phyloP scores from a whole-genome alignment of 257 asterid species.

The Paraleonurus japonicus region DNA sequence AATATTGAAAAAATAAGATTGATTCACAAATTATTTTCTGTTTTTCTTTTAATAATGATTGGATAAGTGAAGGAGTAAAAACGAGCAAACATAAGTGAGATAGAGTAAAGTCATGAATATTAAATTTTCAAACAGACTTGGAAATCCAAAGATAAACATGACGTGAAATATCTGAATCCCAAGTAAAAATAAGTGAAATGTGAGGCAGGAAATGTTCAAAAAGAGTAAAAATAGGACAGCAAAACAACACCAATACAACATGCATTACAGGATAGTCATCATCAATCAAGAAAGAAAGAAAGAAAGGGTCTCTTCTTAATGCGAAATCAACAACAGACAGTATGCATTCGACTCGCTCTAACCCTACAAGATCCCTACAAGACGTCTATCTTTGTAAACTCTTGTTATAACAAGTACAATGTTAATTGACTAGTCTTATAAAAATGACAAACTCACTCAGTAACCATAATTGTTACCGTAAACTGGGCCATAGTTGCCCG shows the following conservation, averaged over 20 bases:
- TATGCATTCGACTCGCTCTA: not conserved
- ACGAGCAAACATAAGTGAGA: no score
- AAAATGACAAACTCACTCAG: slow-evolving; percentile 28
- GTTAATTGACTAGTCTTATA: slow-evolving; percentile 19
- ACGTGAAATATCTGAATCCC: no score
- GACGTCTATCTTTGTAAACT: slow-evolving; percentile 14
- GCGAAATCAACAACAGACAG: not conserved
- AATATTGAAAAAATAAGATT: no score
- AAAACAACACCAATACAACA: slow-evolving; percentile 13
- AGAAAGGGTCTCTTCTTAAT: slow-evolving; percentile 4
- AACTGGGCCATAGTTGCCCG: slow-evolving; percentile 71
- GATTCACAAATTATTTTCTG: no score
- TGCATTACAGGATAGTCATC: slow-evolving; percentile 12
- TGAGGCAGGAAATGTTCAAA: not conserved
- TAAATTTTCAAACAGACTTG: no score
- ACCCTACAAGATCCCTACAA: not conserved
- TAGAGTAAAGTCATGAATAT: no score
- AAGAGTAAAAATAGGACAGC: not conserved
- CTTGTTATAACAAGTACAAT: slow-evolving; percentile 21
- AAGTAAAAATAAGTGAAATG: not conserved
- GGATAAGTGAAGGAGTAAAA: no score
- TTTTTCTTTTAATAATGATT: no score
- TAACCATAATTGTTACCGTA: slow-evolving; percentile 80
- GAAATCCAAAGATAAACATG: no score
- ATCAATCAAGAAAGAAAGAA: not conserved